Base-by-base conservation (phyloP, 2,329 filamentous ascomycete species). In the Penicillium corylophilum region DNA sequence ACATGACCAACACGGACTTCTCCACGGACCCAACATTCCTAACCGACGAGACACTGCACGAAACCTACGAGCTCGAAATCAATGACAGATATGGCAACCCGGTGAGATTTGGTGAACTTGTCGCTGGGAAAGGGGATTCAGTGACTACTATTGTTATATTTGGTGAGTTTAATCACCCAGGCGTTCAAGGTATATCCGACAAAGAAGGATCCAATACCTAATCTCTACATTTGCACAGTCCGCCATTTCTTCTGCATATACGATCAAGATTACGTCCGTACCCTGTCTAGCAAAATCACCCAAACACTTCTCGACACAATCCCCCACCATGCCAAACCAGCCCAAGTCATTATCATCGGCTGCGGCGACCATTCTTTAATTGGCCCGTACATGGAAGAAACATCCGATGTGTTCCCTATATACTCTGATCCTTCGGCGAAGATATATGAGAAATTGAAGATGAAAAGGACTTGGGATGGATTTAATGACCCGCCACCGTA, bases 231-330 rank as follows among this genome's bases (percentile, higher is more conserved):
- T n/a, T n/a, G n/a, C n/a, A n/a, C n/a, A 62, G 61, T 63, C 6
- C 52, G 61, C 16, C 62, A 64, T 53, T 64, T 62, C 44, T 64
- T 64, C 46, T 64, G 61, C 38, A 23, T 51, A 10, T 63, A 63
- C 36, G 62, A 64, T 10, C 59, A 63, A 51, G 50, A 51, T 39
- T 64, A 64, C 28, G 60, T 64, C 12, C 61, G 54, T 12, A 42
- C 38, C 7, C 48, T 60, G 15, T 40, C 57, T 1, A 16, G 35
- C 3, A 49, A 60, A 29, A 52, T 63, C 8, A 57, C 52, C 2
- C 38, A 58, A 15, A 40, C 16, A 10, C 28, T 63, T n/a, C 53
- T 63, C 13, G n/a, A 44, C 7, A 59, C 54, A 1, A 44, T 62
- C 9, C 59, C 61, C 1, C 13, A 33, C 2, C 24, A 33, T 4